Evolutionary conservation across 345 rosid species (phyloP), one percentile per base, ranked within the genome.

Genomic region (Boechera retrofracta): DNA sequence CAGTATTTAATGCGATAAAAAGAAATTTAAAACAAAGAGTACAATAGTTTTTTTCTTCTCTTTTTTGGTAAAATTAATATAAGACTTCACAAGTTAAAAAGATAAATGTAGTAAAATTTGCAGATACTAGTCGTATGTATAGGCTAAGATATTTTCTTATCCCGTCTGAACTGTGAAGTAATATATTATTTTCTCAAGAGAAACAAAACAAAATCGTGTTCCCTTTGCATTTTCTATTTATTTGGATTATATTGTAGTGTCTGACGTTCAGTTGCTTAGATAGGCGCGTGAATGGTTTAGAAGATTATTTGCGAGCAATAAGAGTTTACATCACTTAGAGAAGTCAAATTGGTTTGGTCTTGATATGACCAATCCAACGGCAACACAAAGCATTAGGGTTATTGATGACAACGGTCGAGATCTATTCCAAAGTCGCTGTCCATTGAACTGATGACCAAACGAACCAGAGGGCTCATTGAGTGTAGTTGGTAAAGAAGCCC

Each of bases 401-500:
- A 60, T 48, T 67, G 28, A 60, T 48, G 53, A 4, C 35, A 73
- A 73, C 65, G 81, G 74, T 53, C 28, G 11, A 59, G 81, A 73
- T 78, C 18, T 10, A n/a, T 10, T 54, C 13, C 4, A 67, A 44
- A 52, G 70, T 67, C 74, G 26, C 69, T 73, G 58, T 67, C 81
- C 47, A 53, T 12, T 51, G 69, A 77, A 77, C 61, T 64, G 69
- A 56, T 77, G 77, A 71, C 45, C 64, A 59, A 78, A 63, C 65
- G 65, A 71, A 77, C 52, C 42, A 13, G 65, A 77, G 11, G 31
- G 52, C 57, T 65, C 73, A 26, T 58, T 66, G 71, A 72, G 73
- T 59, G 82, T 78, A 78, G 81, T 78, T 42, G 78, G 81, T 78
- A 66, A 73, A 60, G 48, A 48, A 72, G 56, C 44, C 64, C 74